phyloP scores from a whole-genome alignment of 2,329 filamentous ascomycete genomes.

The Leptographium flavum region DNA sequence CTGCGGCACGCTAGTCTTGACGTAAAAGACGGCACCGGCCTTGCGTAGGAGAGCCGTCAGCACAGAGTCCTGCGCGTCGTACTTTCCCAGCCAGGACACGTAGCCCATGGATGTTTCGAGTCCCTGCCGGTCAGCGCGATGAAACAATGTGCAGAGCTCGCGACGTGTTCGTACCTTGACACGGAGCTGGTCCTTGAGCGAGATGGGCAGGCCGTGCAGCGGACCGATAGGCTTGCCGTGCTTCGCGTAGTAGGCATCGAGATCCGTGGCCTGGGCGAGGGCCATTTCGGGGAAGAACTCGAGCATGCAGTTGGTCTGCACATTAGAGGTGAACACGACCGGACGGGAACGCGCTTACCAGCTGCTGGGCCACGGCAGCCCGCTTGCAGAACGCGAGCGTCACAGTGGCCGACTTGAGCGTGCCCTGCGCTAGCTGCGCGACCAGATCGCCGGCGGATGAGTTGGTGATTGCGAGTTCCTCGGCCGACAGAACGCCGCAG shows the following conservation, averaged over 20 bases:
- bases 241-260: conserved; percentile 19
- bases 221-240: conserved; percentile 19
- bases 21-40: conserved; percentile 16
- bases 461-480: no score
- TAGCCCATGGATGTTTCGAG: conserved; percentile 21
- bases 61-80: conserved; percentile 14
- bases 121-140: no score
- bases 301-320: conserved; percentile 31
- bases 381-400: no score
- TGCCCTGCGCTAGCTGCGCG: no score
- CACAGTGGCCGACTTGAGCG: no score
- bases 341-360: no score
- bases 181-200: conserved; percentile 32
- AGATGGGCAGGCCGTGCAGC: conserved; percentile 30
- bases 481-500: no score
- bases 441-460: no score
- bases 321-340: no score
- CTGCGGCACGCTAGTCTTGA: conserved; percentile 18
- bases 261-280: conserved; percentile 16
- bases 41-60: conserved; percentile 17
- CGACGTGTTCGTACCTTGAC: no score
- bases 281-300: conserved; percentile 23
- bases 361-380: no score
- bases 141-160: no score
- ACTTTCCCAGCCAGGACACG: conserved; percentile 6